Evolutionary conservation across 2,329 filamentous ascomycete genomes (phyloP).

Genomic region (Emergomyces orientalis): DNA sequence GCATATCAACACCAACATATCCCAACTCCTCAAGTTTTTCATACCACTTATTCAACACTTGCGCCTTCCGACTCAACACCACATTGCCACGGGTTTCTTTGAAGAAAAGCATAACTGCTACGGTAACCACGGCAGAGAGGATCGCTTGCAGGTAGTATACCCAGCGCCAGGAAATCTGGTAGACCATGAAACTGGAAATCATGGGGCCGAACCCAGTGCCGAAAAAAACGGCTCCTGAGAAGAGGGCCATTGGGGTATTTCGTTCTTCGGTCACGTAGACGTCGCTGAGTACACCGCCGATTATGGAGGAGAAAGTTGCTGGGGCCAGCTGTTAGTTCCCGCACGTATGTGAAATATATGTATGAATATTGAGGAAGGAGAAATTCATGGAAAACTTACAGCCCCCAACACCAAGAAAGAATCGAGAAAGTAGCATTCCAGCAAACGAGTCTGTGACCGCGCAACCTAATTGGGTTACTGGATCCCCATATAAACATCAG

Average conservation of each 20-base stretch:
- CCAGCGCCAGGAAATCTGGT: conserved; percentile 68
- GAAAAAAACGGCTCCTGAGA: conserved; percentile 66
- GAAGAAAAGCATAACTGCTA: conserved; percentile 60
- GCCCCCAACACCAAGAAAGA: conserved; percentile 67
- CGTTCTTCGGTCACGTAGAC: conserved; percentile 69
- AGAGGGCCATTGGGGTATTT: conserved; percentile 84
- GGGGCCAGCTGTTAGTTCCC: neutral
- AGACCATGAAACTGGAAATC: conserved; percentile 58
- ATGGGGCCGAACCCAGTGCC: conserved; percentile 75
- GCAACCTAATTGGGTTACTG: conserved; percentile 58
- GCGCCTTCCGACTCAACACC: conserved; percentile 65
- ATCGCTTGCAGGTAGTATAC: conserved; percentile 82
- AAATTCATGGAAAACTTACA: conserved; percentile 42
- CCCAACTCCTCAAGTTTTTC: conserved; percentile 59
- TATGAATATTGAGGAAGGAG: neutral
- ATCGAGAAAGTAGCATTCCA: conserved; percentile 65
- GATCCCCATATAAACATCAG: conserved; percentile 15
- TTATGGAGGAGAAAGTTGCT: conserved; percentile 70
- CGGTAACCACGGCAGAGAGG: conserved; percentile 52
- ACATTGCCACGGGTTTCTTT: conserved; percentile 76
- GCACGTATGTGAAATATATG: neutral
- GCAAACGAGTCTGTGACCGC: conserved; percentile 59
- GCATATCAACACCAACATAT: conserved; percentile 46
- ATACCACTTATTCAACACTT: conserved; percentile 68
- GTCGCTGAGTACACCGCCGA: conserved; percentile 85